Base-by-base conservation (phyloP, 345 rosid species). In the Anastatica hierochuntica region DNA sequence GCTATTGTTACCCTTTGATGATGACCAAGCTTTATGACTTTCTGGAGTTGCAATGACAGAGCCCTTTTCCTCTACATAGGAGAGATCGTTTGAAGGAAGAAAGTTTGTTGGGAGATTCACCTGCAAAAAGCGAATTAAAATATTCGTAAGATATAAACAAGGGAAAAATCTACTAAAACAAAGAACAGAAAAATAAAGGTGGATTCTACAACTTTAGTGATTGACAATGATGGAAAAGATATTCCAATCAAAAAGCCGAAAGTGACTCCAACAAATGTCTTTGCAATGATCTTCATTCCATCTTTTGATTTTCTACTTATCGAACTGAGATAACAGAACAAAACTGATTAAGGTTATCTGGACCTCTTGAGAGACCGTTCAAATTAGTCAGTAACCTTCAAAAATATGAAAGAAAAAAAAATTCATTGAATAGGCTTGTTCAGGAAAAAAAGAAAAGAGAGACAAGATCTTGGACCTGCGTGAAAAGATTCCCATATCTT, bases 191-290 rank as follows among this genome's bases (percentile, higher is more conserved):
- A 34, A 9, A 30, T 26, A 23, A 43, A 43, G 24, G 29, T 49
- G 14, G 20, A 50, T 49, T 51, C 27, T 15, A 19, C 21, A 53
- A 90, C 98, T 95, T 84, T 84, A 53, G 83, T 76, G 62, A 82
- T 58, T 53, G 82, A 75, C 49, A 84, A 64, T 8, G 81, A 56
- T 24, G 95, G 96, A 59, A 80, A 82, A 64, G 95, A 87, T 56
- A 75, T 65, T 35, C 98, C 98, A 50, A 90, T 38, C 7, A 81
- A 46, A 77, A 90, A 87, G 34, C 98, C 98, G 16, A 81, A 75
- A 64, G 62, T 76, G 24, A 84, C 62, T 74, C 92, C 95, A 6
- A 79, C n/a, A 69, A 90, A 79, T 8, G 83, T 67, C 15, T 82
- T 56, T 29, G 87, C 72, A 13, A 74, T 60, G 40, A 81, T 59